Evolutionary conservation across 140 eudicot genomes (phyloP).

Genomic region (Senecio squalidus): DNA sequence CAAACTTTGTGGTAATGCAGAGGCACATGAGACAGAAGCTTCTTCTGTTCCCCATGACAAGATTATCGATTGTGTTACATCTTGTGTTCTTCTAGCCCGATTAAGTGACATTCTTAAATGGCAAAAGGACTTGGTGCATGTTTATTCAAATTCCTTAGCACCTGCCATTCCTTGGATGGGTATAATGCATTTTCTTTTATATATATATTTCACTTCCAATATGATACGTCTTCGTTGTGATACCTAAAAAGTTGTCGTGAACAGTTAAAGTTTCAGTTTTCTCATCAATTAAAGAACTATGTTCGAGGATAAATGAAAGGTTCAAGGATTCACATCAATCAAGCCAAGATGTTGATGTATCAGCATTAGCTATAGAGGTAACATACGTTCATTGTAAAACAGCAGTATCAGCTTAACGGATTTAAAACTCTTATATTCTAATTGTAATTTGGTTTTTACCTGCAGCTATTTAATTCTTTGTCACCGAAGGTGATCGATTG

Average conservation of each 20-base stretch:
- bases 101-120: constrained; percentile 59
- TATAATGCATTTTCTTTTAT: constrained; percentile 11
- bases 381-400: constrained; percentile 7
- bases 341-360: constrained; percentile 23
- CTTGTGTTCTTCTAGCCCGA: constrained; percentile 62
- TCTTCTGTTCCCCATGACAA: constrained; percentile 56
- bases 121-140: constrained; percentile 48
- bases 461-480: constrained; percentile 55
- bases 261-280: constrained; percentile 87
- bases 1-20: constrained; percentile 34
- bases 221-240: not conserved
- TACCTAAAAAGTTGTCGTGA: constrained; percentile 15
- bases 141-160: constrained; percentile 45
- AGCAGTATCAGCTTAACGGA: not conserved
- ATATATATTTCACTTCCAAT: not conserved
- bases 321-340: constrained; percentile 19
- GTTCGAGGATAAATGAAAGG: constrained; percentile 45
- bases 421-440: constrained; percentile 3
- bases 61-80: constrained; percentile 62
- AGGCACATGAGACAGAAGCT: constrained; percentile 40
- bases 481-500: constrained; percentile 69
- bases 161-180: constrained; percentile 81
- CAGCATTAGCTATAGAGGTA: constrained; percentile 61
- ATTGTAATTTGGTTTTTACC: constrained; percentile 11
- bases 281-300: constrained; percentile 59